Percentiles rank a stretch among this genome's conserved stretches.
Evolutionary conservation across 352 stramenopile genomes (phyloP).

Genomic region (Phytophthora rubi): DNA sequence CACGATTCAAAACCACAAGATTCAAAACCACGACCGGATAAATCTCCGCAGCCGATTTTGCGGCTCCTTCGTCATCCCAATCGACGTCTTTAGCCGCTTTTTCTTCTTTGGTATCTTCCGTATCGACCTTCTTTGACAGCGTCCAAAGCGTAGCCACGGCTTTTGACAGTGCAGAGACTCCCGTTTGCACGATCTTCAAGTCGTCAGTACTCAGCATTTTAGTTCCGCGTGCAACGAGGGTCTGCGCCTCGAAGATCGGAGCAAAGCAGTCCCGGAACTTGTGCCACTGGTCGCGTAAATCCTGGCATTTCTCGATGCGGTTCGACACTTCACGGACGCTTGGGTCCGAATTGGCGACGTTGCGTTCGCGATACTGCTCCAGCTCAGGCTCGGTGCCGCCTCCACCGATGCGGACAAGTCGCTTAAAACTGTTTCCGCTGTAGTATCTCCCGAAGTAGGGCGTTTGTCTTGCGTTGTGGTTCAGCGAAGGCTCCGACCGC

Average conservation of each 20-base stretch:
- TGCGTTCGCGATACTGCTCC: constrained; percentile 48
- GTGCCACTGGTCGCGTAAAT: constrained; percentile 42
- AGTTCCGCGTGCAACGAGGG: constrained; percentile 8
- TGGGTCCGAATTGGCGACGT: constrained; percentile 38
- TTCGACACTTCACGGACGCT: constrained; percentile 28
- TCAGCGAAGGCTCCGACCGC: constrained; percentile 49
- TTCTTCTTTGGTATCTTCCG: constrained; percentile 9
- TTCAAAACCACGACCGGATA: constrained; percentile 9
- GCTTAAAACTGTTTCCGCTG: constrained; percentile 38
- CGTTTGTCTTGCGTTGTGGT: constrained; percentile 20
- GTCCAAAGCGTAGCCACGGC: constrained; percentile 25
- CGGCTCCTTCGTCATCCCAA: neutral
- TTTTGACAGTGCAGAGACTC: constrained; percentile 32
- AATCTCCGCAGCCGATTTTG: neutral
- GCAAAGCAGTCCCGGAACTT: constrained; percentile 43
- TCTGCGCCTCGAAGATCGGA: constrained; percentile 37
- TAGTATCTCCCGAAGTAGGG: constrained; percentile 35
- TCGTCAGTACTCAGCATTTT: constrained; percentile 18
- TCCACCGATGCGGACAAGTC: constrained; percentile 69
- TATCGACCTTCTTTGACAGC: constrained; percentile 10
- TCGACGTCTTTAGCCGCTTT: neutral
- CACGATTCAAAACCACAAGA: neutral
- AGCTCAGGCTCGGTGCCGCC: constrained; percentile 69
- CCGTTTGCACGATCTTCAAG: constrained; percentile 30
- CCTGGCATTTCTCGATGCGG: constrained; percentile 43